Evolutionary conservation across 2,329 filamentous ascomycete genomes (phyloP).

Genomic region (Aspergillus arachidicola): DNA sequence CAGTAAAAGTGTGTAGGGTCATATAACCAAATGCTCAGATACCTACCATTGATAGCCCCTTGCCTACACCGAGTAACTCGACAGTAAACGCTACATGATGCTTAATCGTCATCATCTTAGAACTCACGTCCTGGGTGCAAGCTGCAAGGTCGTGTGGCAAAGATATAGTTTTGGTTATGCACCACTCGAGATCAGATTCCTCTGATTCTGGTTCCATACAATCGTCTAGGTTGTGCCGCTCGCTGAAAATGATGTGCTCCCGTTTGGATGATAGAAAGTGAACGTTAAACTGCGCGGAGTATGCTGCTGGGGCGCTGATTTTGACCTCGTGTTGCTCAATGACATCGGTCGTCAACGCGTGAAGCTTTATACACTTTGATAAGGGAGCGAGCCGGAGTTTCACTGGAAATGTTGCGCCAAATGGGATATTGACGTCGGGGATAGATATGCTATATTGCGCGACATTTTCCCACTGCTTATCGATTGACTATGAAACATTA

Average conservation of each 20-base stretch:
- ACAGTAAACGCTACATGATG: background rate
- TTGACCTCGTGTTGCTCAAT: conserved; percentile 20
- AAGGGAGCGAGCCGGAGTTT: conserved; percentile 22
- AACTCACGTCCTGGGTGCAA: background rate
- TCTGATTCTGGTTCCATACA: background rate
- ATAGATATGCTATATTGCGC: conserved; percentile 24
- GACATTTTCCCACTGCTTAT: conserved; percentile 11
- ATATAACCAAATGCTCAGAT: too few relatives aligned
- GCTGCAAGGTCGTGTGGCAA: background rate
- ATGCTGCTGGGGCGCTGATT: conserved; percentile 20
- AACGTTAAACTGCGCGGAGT: conserved; percentile 17
- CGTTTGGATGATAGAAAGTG: conserved; percentile 15
- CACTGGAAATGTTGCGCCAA: conserved; percentile 23
- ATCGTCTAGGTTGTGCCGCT: background rate
- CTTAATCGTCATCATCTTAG: background rate
- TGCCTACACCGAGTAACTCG: background rate
- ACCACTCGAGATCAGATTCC: background rate
- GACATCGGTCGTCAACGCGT: conserved; percentile 13
- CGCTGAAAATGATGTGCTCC: conserved; percentile 12
- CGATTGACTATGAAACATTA: conserved; percentile 9
- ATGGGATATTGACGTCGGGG: conserved; percentile 19
- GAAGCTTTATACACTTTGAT: conserved; percentile 12
- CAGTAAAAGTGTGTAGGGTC: background rate
- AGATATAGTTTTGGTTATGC: background rate
- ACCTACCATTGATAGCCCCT: background rate